Percentiles rank a stretch among this genome's conserved stretches.
Conservation (phyloP, 768 basidiomycete species). For the Suillus tomentosus region DNA sequence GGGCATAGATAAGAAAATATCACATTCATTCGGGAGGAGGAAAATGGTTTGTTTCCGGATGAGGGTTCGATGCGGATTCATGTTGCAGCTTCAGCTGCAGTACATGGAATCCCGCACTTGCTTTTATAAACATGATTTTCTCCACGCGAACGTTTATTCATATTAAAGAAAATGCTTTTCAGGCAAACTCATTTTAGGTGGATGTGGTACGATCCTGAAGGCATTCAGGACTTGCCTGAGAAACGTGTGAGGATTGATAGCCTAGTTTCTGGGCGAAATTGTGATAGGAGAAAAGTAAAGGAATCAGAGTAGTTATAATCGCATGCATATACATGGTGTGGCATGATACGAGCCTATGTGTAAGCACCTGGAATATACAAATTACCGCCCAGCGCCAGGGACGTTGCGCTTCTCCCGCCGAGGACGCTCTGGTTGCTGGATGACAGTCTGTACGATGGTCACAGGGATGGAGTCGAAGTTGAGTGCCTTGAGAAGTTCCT, state of each 20-base stretch:
- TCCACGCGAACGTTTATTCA: not conserved
- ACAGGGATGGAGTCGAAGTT: slow-evolving; percentile 89
- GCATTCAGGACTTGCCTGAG: not conserved
- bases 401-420: slow-evolving; percentile 79
- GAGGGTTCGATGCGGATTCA: not conserved
- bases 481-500: slow-evolving; percentile 88
- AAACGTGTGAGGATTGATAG: not conserved
- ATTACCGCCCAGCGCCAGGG: slow-evolving; percentile 72
- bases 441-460: slow-evolving; percentile 64
- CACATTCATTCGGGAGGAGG: not conserved
- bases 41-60: not conserved
- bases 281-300: slow-evolving; percentile 3
- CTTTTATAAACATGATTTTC: not conserved
- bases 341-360: slow-evolving; percentile 14
- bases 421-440: slow-evolving; percentile 69
- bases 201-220: not conserved
- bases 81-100: not conserved
- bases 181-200: not conserved
- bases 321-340: slow-evolving; percentile 19
- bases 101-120: not conserved
- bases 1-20: not conserved
- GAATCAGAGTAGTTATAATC: slow-evolving; percentile 1
- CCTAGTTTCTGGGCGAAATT: not conserved
- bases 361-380: slow-evolving; percentile 12
- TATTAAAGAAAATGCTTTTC: not conserved